These are phyloP conservation scores for Ceratopteris richardii DNA, from an alignment of 75 land plant genomes.

Conservation along the genomic window DNA sequence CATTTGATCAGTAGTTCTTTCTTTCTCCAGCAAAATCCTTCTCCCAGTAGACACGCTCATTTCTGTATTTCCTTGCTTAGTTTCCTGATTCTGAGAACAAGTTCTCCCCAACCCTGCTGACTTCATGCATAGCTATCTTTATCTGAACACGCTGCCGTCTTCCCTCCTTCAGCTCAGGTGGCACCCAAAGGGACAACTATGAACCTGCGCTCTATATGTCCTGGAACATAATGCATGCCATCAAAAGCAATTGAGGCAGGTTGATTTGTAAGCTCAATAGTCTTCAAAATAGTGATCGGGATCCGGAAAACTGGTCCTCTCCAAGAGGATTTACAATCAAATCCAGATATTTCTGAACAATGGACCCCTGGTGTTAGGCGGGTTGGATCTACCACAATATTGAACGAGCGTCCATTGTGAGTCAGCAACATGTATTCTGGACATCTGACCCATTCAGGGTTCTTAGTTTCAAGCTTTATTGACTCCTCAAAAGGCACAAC, in stretches of 20 bases:
- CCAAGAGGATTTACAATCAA: slow-evolving; percentile 81
- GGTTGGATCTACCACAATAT: slow-evolving; percentile 78
- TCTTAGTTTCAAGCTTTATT: slow-evolving; percentile 56
- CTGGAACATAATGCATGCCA: slow-evolving; percentile 27
- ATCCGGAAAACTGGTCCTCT: slow-evolving; percentile 91
- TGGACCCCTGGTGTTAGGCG: slow-evolving; percentile 62
- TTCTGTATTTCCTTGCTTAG: no score
- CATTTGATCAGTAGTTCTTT: no score
- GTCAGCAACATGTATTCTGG: slow-evolving; percentile 89
- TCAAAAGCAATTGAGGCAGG: slow-evolving; percentile 51
- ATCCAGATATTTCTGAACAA: slow-evolving; percentile 76
- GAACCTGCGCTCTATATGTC: slow-evolving; percentile 77
- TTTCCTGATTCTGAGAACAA: no score
- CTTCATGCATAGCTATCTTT: no score
- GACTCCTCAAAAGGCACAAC: slow-evolving; percentile 92
- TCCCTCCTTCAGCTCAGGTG: slow-evolving; percentile 92
- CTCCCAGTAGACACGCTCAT: no score
- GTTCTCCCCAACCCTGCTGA: no score
- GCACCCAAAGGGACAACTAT: slow-evolving; percentile 83
- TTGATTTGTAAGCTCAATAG: slow-evolving; percentile 25
- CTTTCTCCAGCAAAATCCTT: no score
- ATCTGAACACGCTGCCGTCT: no score
- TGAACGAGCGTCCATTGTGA: slow-evolving; percentile 84
- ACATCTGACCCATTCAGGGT: slow-evolving; percentile 40
- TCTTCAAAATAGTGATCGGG: slow-evolving; percentile 74